Evolutionary conservation across 1,139 yeast genomes (phyloP), one percentile per base, ranked within the genome.

Genomic region (Schwanniomyces etchellsii): DNA sequence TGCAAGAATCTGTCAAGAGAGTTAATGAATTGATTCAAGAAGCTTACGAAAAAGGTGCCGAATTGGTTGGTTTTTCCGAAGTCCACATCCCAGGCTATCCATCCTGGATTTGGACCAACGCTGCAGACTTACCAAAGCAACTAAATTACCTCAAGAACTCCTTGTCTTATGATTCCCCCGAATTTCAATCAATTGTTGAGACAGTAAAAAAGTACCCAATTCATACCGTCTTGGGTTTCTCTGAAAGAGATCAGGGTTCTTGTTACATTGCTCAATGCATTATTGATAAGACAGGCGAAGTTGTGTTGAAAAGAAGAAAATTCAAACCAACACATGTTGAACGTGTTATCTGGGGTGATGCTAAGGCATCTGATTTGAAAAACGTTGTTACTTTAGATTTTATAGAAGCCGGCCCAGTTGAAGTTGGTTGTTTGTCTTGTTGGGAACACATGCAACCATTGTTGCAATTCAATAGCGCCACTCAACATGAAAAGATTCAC

Each of bases 41-140:
- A 30, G 47, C 45, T 12, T 33, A 35, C 16, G 26, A 21, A 2
- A 36, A 35, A 11, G 45, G 44, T 11, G 43, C 44, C 16, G 29
- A 42, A 17, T 33, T 43, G 20, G 32, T 43, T 20, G 47, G 43
- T 11, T 43, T 43, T 27, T 43, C 48, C 5, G 48, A 43, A 32
- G 38, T 31, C 14, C 40, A 35, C 26, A 26, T 43, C 24, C 47
- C 48, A 1, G 45, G 45, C 4, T 41, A 43, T 30, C 47, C 47
- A 12, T 31, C 33, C 20, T 31, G 31, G 32, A 28, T 28, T 17
- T 38, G 28, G 37, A 36, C 13, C 20, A 30, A 30, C n/a, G 30
- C 28, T 15, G 20, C 33, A 15, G 33, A 21, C 11, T 27, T 25
- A 11, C 25, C 28, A 13, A 30, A 26, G 16, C 29, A 27, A 15